Evolutionary conservation across 345 rosid species (phyloP).

Genomic region (Barbarea vulgaris): DNA sequence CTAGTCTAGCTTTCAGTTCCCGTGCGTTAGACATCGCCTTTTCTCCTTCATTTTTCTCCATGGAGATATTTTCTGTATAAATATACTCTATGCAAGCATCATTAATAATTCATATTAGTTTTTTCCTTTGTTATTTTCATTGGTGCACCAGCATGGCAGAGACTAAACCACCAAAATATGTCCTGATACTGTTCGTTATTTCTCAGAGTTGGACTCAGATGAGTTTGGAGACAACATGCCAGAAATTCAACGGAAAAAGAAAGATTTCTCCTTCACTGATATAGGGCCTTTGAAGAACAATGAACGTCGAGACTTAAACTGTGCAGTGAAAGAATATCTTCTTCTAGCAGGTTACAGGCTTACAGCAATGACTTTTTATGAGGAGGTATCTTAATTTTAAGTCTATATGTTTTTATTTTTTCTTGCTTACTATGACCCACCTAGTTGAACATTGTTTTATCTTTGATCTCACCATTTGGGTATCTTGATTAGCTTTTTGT

Average conservation of each 20-base stretch:
- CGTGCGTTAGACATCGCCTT: conserved; percentile 5
- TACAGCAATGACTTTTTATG: conserved; percentile 96
- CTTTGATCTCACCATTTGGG: background rate
- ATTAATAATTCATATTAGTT: background rate
- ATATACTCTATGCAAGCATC: conserved; percentile 23
- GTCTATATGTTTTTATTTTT: background rate
- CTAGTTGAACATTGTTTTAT: background rate
- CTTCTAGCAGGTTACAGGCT: conserved; percentile 93
- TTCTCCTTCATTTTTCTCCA: background rate
- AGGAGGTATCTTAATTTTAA: conserved; percentile 60
- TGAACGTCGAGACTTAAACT: conserved; percentile 89
- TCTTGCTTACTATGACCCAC: background rate
- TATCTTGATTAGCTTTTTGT: background rate
- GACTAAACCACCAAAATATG: conserved; percentile 14
- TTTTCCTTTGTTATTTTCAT: background rate
- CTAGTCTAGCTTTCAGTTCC: conserved; percentile 11
- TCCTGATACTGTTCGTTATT: conserved; percentile 23
- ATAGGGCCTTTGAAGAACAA: conserved; percentile 82
- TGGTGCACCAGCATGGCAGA: background rate
- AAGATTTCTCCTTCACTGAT: conserved; percentile 59
- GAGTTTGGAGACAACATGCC: conserved; percentile 45
- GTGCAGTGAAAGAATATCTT: conserved; percentile 94
- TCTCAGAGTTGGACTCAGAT: conserved; percentile 57
- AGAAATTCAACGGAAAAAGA: conserved; percentile 59
- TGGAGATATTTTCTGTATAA: background rate